These are phyloP conservation scores for Carex arenaria DNA, from an alignment of 202 grass and related monocot species.

Conservation along the genomic window DNA sequence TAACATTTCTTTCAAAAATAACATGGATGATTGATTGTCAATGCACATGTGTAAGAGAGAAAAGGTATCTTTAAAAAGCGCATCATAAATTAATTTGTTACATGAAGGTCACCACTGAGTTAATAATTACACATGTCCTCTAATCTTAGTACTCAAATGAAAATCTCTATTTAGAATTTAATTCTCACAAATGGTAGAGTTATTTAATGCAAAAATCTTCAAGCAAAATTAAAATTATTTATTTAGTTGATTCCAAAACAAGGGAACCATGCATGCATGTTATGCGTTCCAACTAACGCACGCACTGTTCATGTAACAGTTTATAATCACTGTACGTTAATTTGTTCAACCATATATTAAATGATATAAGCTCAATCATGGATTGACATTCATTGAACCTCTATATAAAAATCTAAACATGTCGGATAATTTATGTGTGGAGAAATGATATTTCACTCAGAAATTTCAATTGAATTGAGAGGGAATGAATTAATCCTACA, in stretches of 20 bases:
- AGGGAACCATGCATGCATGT: not conserved
- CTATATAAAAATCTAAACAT: not conserved
- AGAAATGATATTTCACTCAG: not conserved
- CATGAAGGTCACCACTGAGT: not conserved
- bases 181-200: not conserved
- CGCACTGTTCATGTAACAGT: not conserved
- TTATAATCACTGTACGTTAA: not conserved
- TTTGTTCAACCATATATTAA: conserved; percentile 5
- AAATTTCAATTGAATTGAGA: not conserved
- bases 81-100: not conserved
- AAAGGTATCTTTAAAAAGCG: not conserved
- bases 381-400: conserved; percentile 1
- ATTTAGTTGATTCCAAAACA: conserved; percentile 2
- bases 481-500: not conserved
- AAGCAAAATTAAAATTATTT: not conserved
- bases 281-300: not conserved
- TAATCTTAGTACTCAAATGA: not conserved
- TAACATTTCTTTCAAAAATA: not conserved
- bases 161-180: not conserved
- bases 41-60: not conserved
- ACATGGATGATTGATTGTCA: not conserved
- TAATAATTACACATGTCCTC: not conserved
- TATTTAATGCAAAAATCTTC: not conserved
- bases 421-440: not conserved
- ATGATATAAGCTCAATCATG: not conserved